phyloP scores from a whole-genome alignment of 2,329 filamentous ascomycete species.

The Trichoderma sp. region DNA sequence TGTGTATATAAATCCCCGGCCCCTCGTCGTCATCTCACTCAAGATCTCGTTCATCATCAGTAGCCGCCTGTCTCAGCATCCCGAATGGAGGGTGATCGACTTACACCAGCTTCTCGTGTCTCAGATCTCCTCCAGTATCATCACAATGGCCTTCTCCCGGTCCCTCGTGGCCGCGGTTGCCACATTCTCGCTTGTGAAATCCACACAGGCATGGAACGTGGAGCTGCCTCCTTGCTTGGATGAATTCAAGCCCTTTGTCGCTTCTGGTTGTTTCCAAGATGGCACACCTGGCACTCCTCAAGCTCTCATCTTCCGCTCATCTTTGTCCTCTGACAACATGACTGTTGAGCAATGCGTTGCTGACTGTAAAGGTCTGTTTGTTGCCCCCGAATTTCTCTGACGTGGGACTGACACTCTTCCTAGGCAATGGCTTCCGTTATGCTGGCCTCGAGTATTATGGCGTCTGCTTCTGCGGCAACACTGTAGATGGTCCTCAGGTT shows the following conservation, averaged over 20 bases:
- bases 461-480: conserved; percentile 52
- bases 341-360: conserved; percentile 48
- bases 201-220: conserved; percentile 41
- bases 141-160: conserved; percentile 20
- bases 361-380: conserved; percentile 45
- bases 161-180: conserved; percentile 36
- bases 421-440: conserved; percentile 49
- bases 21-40: neutral
- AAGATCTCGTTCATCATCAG: neutral
- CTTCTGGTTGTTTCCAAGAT: conserved; percentile 48
- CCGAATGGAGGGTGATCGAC: neutral
- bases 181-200: conserved; percentile 38
- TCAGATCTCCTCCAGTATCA: neutral
- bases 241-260: conserved; percentile 47
- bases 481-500: conserved; percentile 51
- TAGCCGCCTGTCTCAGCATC: neutral
- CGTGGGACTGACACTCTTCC: neutral
- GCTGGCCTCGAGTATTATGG: conserved; percentile 52
- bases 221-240: conserved; percentile 45
- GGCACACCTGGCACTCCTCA: conserved; percentile 26
- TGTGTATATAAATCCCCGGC: conserved; percentile 13
- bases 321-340: conserved; percentile 39
- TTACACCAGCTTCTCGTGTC: neutral
- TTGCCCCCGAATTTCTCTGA: too few relatives aligned
- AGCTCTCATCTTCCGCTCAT: conserved; percentile 43